Conservation (phyloP, 306 rosid species). For the Dryas drummondii region DNA sequence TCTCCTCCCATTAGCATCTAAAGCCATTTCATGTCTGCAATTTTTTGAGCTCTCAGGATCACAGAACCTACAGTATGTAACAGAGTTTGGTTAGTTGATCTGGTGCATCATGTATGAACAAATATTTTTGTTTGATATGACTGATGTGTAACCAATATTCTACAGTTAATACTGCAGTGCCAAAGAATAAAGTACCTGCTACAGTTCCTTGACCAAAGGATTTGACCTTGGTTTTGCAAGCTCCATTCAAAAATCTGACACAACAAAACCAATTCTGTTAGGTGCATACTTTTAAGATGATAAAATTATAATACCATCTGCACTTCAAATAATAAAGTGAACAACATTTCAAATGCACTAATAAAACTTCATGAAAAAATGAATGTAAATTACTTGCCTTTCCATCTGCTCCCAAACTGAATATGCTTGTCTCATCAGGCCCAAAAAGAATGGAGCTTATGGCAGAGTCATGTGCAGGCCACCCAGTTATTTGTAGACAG, state of each 20-base stretch:
- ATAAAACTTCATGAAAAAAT: conserved; percentile 17
- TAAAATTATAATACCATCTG: neutral
- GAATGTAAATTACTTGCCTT: conserved; percentile 51
- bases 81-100: neutral
- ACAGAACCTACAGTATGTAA: conserved; percentile 50
- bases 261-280: conserved; percentile 19
- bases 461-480: conserved; percentile 99
- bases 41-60: conserved; percentile 55
- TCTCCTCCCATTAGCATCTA: conserved; percentile 82
- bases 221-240: conserved; percentile 94
- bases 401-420: conserved; percentile 90
- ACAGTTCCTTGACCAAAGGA: conserved; percentile 86
- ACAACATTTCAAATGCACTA: neutral
- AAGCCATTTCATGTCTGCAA: conserved; percentile 89
- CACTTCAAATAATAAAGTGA: conserved; percentile 3
- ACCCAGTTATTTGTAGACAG: conserved; percentile 92
- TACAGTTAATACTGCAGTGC: conserved; percentile 3
- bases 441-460: conserved; percentile 91
- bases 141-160: neutral
- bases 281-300: neutral
- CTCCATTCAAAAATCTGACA: conserved; percentile 95
- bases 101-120: neutral
- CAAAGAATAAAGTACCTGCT: conserved; percentile 52
- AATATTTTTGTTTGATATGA: neutral
- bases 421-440: conserved; percentile 96